A percentile compares a stretch with the other conserved stretches of the same genome.
Evolutionary conservation across 768 basidiomycete genomes (phyloP).

Genomic region (Leccinum obscurum): DNA sequence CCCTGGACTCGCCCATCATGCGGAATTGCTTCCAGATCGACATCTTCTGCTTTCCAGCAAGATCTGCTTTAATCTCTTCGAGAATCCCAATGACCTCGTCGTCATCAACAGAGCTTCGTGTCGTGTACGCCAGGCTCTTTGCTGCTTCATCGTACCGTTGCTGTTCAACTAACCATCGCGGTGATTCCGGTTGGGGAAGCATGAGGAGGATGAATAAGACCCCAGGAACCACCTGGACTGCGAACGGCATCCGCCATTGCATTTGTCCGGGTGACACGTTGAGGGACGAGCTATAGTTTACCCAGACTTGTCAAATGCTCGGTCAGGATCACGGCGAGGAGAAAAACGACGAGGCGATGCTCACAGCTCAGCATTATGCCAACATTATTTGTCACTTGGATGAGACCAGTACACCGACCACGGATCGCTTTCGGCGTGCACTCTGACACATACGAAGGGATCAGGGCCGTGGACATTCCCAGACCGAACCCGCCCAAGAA

Average conservation of each 20-base stretch:
- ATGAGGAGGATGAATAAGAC: constrained; percentile 47
- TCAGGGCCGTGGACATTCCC: constrained; percentile 51
- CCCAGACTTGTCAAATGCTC: constrained; percentile 17
- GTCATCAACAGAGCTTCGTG: constrained; percentile 35
- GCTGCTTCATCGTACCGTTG: constrained; percentile 43
- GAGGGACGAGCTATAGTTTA: constrained; percentile 45
- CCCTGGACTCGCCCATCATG: constrained; percentile 44
- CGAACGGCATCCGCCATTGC: constrained; percentile 57
- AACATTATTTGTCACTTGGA: constrained; percentile 28
- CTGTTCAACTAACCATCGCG: constrained; percentile 54
- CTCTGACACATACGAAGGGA: constrained; percentile 54
- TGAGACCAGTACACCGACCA: constrained; percentile 49
- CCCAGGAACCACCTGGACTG: constrained; percentile 53
- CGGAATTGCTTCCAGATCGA: constrained; percentile 38
- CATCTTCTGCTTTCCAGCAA: constrained; percentile 39
- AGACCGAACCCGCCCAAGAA: constrained; percentile 64
- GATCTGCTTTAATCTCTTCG: constrained; percentile 50
- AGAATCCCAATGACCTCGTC: constrained; percentile 37
- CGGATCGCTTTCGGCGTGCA: constrained; percentile 48
- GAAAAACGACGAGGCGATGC: too few relatives aligned
- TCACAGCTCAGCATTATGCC: too few relatives aligned
- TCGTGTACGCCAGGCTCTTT: constrained; percentile 38
- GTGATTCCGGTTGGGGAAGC: constrained; percentile 54
- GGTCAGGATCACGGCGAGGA: too few relatives aligned
- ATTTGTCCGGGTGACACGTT: constrained; percentile 38